Evolutionary conservation across 306 rosid genomes (phyloP).

Genomic region (Vigna nakashimae): DNA sequence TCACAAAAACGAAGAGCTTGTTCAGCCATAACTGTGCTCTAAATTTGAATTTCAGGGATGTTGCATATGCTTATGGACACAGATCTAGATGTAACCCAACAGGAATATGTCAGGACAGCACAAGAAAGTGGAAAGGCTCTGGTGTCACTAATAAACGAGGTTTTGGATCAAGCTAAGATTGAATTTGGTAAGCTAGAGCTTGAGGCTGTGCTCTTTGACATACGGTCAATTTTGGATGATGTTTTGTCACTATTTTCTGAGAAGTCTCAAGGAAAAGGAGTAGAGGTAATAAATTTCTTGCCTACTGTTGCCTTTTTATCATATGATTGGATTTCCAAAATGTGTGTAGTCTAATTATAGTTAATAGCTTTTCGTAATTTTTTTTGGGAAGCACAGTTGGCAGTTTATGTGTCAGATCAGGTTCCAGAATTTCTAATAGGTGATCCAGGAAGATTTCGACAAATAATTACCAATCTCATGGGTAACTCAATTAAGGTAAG

Average conservation of each 20-base stretch:
- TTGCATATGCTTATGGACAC: constrained; percentile 98
- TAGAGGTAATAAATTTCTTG: constrained; percentile 71
- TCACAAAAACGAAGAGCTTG: constrained; percentile 19
- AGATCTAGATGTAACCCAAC: constrained; percentile 85
- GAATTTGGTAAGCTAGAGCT: constrained; percentile 97
- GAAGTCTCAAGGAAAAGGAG: constrained; percentile 93
- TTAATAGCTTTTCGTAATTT: constrained; percentile 41
- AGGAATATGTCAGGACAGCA: constrained; percentile 88
- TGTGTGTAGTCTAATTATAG: constrained; percentile 41
- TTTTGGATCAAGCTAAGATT: constrained; percentile 96
- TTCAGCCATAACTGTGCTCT: constrained; percentile 30
- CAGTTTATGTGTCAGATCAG: constrained; percentile 79
- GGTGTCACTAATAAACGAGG: constrained; percentile 91
- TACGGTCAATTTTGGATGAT: constrained; percentile 83
- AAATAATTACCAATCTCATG: constrained; percentile 86
- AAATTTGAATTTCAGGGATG: constrained; percentile 77
- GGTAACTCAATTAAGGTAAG: constrained; percentile 88
- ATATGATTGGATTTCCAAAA: constrained; percentile 10
- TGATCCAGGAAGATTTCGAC: constrained; percentile 91
- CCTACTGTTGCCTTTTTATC: constrained; percentile 19
- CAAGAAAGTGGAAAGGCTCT: constrained; percentile 97
- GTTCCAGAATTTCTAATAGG: constrained; percentile 86
- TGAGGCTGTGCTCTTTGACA: constrained; percentile 82
- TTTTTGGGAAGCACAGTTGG: constrained; percentile 62
- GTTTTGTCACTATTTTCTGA: constrained; percentile 90